These are phyloP conservation scores for Dalechampia spathulata DNA, from an alignment of 441 rosid genomes.

Conservation along the genomic window DNA sequence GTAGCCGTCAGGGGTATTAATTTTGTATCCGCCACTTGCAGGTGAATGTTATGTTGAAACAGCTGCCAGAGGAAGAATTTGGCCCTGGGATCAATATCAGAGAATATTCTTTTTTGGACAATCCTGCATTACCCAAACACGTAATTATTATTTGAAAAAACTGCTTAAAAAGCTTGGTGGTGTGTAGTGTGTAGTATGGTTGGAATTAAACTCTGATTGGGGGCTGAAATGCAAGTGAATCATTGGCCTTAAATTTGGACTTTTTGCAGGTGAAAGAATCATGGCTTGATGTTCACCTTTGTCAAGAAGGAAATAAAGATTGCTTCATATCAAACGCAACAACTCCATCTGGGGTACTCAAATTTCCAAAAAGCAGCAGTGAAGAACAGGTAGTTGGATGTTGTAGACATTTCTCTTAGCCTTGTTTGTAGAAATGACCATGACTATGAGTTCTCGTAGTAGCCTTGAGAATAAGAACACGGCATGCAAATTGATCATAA, in stretches of 20 bases:
- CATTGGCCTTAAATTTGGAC: background rate
- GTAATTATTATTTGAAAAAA: constrained; percentile 28
- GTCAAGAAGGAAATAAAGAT: constrained; percentile 60
- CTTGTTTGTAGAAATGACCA: too few relatives aligned
- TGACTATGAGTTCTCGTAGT: too few relatives aligned
- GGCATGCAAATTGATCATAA: too few relatives aligned
- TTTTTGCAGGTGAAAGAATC: constrained; percentile 74
- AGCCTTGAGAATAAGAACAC: too few relatives aligned
- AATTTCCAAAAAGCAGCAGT: constrained; percentile 70
- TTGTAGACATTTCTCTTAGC: constrained; percentile 2
- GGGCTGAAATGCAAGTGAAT: background rate
- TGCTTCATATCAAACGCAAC: constrained; percentile 49
- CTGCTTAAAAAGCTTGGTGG: background rate
- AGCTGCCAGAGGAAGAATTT: constrained; percentile 66
- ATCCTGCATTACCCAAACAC: constrained; percentile 68
- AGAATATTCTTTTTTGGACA: constrained; percentile 82
- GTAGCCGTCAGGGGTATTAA: too few relatives aligned
- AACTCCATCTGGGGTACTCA: constrained; percentile 42
- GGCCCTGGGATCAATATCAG: constrained; percentile 76
- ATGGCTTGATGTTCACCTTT: constrained; percentile 86
- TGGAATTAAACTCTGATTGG: background rate
- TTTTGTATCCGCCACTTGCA: constrained; percentile 28
- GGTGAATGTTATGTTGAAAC: constrained; percentile 78
- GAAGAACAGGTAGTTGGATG: constrained; percentile 64
- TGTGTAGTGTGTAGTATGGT: background rate